phyloP scores from a whole-genome alignment of 768 basidiomycete genomes.

The Russula sp. region DNA sequence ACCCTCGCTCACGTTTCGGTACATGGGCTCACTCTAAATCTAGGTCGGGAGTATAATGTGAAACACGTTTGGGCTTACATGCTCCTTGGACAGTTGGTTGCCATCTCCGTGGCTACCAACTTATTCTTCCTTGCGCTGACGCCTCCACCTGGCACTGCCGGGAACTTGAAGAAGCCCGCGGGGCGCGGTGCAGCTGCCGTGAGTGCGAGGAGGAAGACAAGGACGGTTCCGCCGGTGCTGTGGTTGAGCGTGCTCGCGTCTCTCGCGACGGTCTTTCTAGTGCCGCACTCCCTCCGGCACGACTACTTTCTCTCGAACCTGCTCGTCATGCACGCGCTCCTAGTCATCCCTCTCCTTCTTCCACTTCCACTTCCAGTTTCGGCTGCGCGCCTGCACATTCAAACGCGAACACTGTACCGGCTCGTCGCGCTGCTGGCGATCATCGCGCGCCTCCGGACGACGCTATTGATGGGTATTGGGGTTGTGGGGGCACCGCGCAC shows the following conservation, averaged over 20 bases:
- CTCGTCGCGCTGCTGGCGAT: slow-evolving; percentile 30
- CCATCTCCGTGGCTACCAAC: slow-evolving; percentile 57
- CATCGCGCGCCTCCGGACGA: slow-evolving; percentile 33
- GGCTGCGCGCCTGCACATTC: slow-evolving; percentile 22
- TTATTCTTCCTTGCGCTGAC: slow-evolving; percentile 50
- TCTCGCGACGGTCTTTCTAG: slow-evolving; percentile 36
- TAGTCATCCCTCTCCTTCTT: slow-evolving; percentile 45
- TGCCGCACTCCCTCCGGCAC: slow-evolving; percentile 36
- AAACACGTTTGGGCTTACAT: slow-evolving; percentile 59
- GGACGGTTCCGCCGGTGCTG: slow-evolving; percentile 26
- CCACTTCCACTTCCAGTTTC: no score
- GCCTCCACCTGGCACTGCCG: neutral
- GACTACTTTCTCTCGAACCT: slow-evolving; percentile 50
- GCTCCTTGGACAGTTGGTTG: slow-evolving; percentile 65
- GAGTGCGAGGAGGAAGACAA: neutral
- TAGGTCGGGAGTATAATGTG: slow-evolving; percentile 36
- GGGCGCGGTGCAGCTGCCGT: no score
- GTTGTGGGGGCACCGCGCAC: slow-evolving; percentile 24
- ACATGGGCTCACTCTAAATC: neutral
- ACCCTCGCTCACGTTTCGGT: neutral
- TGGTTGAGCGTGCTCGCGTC: slow-evolving; percentile 40
- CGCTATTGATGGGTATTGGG: slow-evolving; percentile 13
- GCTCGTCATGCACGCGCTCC: slow-evolving; percentile 50
- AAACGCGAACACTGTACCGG: slow-evolving; percentile 32
- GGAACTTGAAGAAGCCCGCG: neutral